Conservation (phyloP, 331 rosid species). For the Acacia concinna region DNA sequence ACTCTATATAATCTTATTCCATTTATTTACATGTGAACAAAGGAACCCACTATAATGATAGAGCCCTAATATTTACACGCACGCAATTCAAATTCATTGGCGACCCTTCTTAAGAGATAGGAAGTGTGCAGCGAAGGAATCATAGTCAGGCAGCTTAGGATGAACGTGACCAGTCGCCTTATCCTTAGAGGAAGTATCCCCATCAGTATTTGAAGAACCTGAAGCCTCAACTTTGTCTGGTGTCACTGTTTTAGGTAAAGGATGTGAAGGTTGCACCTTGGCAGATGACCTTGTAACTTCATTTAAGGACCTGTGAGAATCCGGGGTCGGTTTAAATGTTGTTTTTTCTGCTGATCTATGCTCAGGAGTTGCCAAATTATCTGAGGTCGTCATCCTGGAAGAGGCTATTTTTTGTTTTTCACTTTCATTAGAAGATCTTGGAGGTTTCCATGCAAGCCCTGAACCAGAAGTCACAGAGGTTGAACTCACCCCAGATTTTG, state of each 20-base stretch:
- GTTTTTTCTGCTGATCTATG: slow-evolving; percentile 36
- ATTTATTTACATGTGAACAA: slow-evolving; percentile 32
- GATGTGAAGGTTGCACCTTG: slow-evolving; percentile 38
- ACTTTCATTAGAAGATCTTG: slow-evolving; percentile 38
- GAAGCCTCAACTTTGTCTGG: slow-evolving; percentile 31
- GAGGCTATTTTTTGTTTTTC: slow-evolving; percentile 28
- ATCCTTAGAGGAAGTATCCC: slow-evolving; percentile 44
- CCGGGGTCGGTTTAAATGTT: slow-evolving; percentile 32
- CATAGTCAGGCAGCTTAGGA: slow-evolving; percentile 93
- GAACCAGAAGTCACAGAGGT: slow-evolving; percentile 38
- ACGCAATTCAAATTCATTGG: slow-evolving; percentile 38
- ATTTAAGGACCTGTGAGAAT: slow-evolving; percentile 37
- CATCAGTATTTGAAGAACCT: slow-evolving; percentile 29
- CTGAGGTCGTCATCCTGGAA: slow-evolving; percentile 37
- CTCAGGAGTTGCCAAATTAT: slow-evolving; percentile 29
- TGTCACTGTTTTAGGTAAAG: slow-evolving; percentile 39
- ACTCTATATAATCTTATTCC: slow-evolving; percentile 19
- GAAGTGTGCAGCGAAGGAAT: slow-evolving; percentile 74
- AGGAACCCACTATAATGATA: slow-evolving; percentile 11
- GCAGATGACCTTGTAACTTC: slow-evolving; percentile 42
- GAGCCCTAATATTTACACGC: slow-evolving; percentile 30
- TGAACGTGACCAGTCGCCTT: slow-evolving; percentile 65
- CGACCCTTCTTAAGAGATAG: slow-evolving; percentile 61
- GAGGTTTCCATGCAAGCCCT: slow-evolving; percentile 50
- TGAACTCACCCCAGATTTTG: slow-evolving; percentile 41